Conservation (phyloP, 2,329 filamentous ascomycete genomes). For the Thelonectria blattea region DNA sequence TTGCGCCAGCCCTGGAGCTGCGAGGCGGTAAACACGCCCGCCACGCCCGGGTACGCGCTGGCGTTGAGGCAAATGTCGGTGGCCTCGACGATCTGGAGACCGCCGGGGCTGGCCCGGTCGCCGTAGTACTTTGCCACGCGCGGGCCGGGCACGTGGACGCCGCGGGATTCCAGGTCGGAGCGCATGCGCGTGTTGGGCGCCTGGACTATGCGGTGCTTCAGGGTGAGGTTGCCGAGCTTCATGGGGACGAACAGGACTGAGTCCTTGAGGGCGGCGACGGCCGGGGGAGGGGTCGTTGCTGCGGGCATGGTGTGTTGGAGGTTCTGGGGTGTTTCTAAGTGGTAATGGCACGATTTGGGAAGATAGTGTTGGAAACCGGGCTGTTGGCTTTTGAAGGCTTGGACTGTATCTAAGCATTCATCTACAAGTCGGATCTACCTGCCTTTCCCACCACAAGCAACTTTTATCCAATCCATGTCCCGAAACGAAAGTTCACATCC, state of each 20-base stretch:
- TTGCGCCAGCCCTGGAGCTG: conserved; percentile 40
- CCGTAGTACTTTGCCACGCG: conserved; percentile 39
- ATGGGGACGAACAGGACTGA: conserved; percentile 44
- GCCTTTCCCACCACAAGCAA: not conserved
- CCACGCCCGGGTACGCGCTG: conserved; percentile 39
- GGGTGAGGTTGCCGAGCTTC: conserved; percentile 41
- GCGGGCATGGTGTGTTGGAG: conserved; percentile 23
- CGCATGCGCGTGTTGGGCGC: conserved; percentile 34
- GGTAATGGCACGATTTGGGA: not conserved
- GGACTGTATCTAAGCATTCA: not conserved
- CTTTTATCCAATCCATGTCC: too few relatives aligned
- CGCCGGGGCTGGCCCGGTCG: conserved; percentile 43
- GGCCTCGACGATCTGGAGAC: conserved; percentile 41
- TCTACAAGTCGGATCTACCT: conserved; percentile 2
- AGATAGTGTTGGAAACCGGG: conserved; percentile 1
- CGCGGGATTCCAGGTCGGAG: conserved; percentile 40
- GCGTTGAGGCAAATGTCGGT: conserved; percentile 40
- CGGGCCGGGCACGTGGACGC: conserved; percentile 42
- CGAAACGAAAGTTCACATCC: not conserved
- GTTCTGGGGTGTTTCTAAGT: not conserved
- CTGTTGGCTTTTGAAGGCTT: conserved; percentile 15
- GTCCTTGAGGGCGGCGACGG: conserved; percentile 30
- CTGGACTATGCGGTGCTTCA: conserved; percentile 47
- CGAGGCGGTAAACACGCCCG: conserved; percentile 39
- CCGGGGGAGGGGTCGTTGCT: conserved; percentile 28